phyloP scores from a whole-genome alignment of 2,329 filamentous ascomycete genomes.

The Bipolaris gigantea region DNA sequence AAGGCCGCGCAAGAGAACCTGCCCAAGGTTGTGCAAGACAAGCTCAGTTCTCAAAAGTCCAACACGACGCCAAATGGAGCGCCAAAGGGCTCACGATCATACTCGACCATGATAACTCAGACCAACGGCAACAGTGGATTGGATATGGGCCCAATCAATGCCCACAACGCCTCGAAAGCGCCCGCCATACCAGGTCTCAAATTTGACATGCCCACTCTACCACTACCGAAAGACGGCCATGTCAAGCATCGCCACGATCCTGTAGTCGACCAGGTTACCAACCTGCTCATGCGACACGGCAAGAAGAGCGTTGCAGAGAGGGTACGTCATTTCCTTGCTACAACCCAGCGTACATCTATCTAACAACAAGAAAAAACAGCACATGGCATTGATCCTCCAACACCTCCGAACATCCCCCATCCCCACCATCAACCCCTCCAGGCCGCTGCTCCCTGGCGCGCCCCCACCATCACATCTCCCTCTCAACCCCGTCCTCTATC shows the following conservation, averaged over 20 bases:
- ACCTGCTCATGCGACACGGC: slow-evolving; percentile 87
- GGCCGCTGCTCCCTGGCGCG: slow-evolving; percentile 72
- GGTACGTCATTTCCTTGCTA: slow-evolving; percentile 55
- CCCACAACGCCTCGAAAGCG: slow-evolving; percentile 22
- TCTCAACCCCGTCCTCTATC: slow-evolving; percentile 85
- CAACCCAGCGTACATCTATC: neutral
- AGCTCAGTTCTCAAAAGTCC: slow-evolving; percentile 53
- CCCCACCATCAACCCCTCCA: slow-evolving; percentile 71
- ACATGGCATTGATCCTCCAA: slow-evolving; percentile 81
- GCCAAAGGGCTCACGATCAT: slow-evolving; percentile 55
- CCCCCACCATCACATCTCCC: slow-evolving; percentile 80
- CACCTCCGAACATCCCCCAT: slow-evolving; percentile 81
- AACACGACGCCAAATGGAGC: slow-evolving; percentile 38
- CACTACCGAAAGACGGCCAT: slow-evolving; percentile 64
- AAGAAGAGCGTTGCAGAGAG: slow-evolving; percentile 88
- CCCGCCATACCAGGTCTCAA: slow-evolving; percentile 63
- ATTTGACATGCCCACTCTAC: slow-evolving; percentile 70
- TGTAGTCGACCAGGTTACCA: slow-evolving; percentile 82
- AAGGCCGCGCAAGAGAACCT: slow-evolving; percentile 63
- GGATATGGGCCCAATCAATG: slow-evolving; percentile 38
- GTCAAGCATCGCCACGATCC: slow-evolving; percentile 84
- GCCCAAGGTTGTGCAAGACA: slow-evolving; percentile 67
- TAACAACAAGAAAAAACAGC: slow-evolving; percentile 53
- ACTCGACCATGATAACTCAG: slow-evolving; percentile 54
- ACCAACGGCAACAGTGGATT: slow-evolving; percentile 16